These are phyloP conservation scores for Esteya vermicola DNA, from an alignment of 2,329 filamentous ascomycete genomes.

Conservation along the genomic window DNA sequence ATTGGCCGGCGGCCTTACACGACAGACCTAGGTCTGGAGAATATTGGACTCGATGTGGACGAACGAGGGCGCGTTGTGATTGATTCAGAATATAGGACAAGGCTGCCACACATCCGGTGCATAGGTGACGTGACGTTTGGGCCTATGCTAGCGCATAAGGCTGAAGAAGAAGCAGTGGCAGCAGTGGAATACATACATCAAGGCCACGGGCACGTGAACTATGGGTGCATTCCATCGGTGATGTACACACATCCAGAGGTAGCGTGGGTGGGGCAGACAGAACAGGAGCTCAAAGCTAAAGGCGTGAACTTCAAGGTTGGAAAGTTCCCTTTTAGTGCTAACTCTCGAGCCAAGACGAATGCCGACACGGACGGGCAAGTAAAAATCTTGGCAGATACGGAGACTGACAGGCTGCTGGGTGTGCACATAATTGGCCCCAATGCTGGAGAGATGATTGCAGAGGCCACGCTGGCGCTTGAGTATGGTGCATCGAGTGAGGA, in stretches of 20 bases:
- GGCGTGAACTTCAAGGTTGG: constrained; percentile 88
- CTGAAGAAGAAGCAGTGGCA: constrained; percentile 93
- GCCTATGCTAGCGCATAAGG: constrained; percentile 98
- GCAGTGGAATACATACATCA: constrained; percentile 96
- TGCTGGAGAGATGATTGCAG: constrained; percentile 98
- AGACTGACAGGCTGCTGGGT: constrained; percentile 90
- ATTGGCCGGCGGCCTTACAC: constrained; percentile 96
- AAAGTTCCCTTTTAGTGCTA: constrained; percentile 93
- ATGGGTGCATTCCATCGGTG: constrained; percentile 90
- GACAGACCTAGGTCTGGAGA: constrained; percentile 78
- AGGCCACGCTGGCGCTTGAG: constrained; percentile 87
- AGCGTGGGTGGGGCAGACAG: constrained; percentile 95
- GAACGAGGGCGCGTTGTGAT: constrained; percentile 92
- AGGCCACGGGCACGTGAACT: constrained; percentile 97
- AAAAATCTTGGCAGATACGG: constrained; percentile 91
- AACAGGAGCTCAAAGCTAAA: constrained; percentile 83
- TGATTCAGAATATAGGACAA: constrained; percentile 97
- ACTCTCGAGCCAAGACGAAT: constrained; percentile 98
- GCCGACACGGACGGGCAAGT: constrained; percentile 89
- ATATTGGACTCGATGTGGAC: constrained; percentile 81
- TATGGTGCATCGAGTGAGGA: constrained; percentile 95
- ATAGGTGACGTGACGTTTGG: constrained; percentile 95
- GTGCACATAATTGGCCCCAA: constrained; percentile 94
- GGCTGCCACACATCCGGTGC: constrained; percentile 90
- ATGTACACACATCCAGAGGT: constrained; percentile 99